These are phyloP conservation scores for Fusarium sp. DNA, from an alignment of 2,329 filamentous ascomycete species.

Conservation along the genomic window DNA sequence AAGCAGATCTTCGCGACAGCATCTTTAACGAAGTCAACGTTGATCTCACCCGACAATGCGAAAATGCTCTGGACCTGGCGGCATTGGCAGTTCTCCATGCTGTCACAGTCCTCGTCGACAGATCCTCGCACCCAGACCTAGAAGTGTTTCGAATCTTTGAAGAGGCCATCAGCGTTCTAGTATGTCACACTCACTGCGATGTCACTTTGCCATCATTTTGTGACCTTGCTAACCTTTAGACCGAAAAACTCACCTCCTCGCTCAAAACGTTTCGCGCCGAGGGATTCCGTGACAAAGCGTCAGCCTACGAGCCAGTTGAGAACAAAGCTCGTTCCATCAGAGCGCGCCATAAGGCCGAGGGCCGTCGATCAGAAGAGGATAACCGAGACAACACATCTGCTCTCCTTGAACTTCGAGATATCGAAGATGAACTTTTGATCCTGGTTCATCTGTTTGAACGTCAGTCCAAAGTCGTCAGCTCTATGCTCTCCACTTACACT, in stretches of 20 bases:
- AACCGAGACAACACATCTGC: constrained; percentile 72
- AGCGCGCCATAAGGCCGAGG: constrained; percentile 51
- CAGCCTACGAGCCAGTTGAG: constrained; percentile 52
- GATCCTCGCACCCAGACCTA: constrained; percentile 67
- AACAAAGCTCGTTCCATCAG: constrained; percentile 52
- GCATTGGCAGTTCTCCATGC: constrained; percentile 70
- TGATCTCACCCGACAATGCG: constrained; percentile 68
- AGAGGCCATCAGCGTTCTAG: constrained; percentile 70
- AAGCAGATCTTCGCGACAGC: constrained; percentile 69
- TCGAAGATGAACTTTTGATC: constrained; percentile 70
- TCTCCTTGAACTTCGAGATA: constrained; percentile 68
- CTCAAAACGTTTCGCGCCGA: constrained; percentile 70
- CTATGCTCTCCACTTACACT: constrained; percentile 57
- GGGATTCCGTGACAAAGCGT: constrained; percentile 59
- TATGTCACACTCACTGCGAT: constrained; percentile 40
- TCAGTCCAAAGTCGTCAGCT: constrained; percentile 60
- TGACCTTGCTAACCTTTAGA: constrained; percentile 48
- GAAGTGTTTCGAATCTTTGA: constrained; percentile 73
- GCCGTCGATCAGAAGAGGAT: constrained; percentile 60
- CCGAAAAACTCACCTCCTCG: constrained; percentile 68
- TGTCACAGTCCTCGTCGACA: constrained; percentile 68
- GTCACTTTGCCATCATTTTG: neutral
- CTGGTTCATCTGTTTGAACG: constrained; percentile 66
- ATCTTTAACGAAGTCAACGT: constrained; percentile 74
- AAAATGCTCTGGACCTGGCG: constrained; percentile 69